Evolutionary conservation across 2,329 filamentous ascomycete genomes (phyloP).

Genomic region (Colletotrichum tanaceti): DNA sequence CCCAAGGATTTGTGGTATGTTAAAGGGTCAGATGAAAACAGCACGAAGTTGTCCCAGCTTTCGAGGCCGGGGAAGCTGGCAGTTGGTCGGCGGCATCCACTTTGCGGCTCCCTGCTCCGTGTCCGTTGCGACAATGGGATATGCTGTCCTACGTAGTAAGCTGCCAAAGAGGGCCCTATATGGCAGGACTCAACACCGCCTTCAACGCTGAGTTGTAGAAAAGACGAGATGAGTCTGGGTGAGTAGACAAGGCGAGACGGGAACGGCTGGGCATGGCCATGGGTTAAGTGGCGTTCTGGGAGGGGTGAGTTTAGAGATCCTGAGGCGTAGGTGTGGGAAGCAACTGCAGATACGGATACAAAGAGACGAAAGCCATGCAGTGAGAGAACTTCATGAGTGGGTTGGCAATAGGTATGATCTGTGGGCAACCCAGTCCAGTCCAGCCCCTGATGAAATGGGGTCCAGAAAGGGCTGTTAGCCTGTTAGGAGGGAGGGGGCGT

Average conservation of each 20-base stretch:
- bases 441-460: constrained; percentile 23
- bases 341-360: neutral
- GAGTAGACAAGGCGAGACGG: constrained; percentile 24
- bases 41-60: constrained; percentile 12
- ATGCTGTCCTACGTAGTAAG: neutral
- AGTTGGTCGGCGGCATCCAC: constrained; percentile 10
- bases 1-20: constrained; percentile 5
- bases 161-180: constrained; percentile 20
- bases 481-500: constrained; percentile 22
- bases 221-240: constrained; percentile 20
- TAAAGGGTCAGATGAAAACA: neutral
- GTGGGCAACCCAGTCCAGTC: constrained; percentile 9
- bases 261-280: constrained; percentile 24
- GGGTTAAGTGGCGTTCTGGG: constrained; percentile 35
- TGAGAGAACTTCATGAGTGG: constrained; percentile 10
- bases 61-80: constrained; percentile 1
- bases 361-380: constrained; percentile 10
- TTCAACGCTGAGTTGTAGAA: constrained; percentile 25
- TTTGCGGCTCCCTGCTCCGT: constrained; percentile 9
- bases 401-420: constrained; percentile 8
- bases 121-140: constrained; percentile 6
- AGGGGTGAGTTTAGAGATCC: constrained; percentile 25
- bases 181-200: constrained; percentile 17
- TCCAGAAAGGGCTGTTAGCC: neutral
- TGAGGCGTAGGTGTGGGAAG: constrained; percentile 24